Conservation (phyloP, 139 green algal genomes). For the Tetradesmus obliquus region DNA sequence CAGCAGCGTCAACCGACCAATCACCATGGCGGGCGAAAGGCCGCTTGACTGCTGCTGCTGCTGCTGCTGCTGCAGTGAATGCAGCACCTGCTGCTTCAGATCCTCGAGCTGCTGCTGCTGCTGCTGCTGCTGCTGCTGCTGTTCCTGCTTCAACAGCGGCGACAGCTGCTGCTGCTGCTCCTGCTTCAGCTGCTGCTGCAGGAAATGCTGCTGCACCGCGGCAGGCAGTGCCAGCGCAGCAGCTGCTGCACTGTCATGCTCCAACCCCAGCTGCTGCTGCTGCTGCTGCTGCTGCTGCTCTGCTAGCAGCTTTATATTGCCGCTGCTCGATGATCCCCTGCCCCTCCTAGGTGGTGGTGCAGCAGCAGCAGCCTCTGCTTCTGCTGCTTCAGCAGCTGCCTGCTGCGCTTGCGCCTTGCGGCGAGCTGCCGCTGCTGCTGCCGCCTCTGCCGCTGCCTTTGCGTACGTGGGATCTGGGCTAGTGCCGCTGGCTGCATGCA, state of each 20-base stretch:
- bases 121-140: constrained; percentile 20
- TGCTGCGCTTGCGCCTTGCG: neutral
- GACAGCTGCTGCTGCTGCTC: neutral
- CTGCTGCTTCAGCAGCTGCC: constrained; percentile 14
- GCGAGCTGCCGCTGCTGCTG: constrained; percentile 9
- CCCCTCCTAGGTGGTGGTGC: neutral
- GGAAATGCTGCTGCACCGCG: neutral
- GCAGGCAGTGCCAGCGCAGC: neutral
- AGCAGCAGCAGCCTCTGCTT: constrained; percentile 21
- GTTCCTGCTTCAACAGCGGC: constrained; percentile 2
- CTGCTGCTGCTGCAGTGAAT: neutral
- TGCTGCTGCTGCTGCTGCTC: constrained; percentile 15
- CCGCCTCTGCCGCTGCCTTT: constrained; percentile 43
- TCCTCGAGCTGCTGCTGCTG: constrained; percentile 17
- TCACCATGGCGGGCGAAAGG: neutral
- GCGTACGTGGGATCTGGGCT: constrained; percentile 7
- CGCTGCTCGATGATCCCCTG: neutral
- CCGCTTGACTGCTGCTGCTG: constrained; percentile 2
- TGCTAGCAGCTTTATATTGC: neutral
- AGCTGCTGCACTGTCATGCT: constrained; percentile 15
- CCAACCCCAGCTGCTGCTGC: neutral
- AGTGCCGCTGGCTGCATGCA: constrained; percentile 19
- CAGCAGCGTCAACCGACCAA: neutral
- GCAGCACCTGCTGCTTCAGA: neutral
- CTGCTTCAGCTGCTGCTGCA: constrained; percentile 9